Evolutionary conservation across 2,329 filamentous ascomycete species (phyloP).

Genomic region (Epichloe bromicola): DNA sequence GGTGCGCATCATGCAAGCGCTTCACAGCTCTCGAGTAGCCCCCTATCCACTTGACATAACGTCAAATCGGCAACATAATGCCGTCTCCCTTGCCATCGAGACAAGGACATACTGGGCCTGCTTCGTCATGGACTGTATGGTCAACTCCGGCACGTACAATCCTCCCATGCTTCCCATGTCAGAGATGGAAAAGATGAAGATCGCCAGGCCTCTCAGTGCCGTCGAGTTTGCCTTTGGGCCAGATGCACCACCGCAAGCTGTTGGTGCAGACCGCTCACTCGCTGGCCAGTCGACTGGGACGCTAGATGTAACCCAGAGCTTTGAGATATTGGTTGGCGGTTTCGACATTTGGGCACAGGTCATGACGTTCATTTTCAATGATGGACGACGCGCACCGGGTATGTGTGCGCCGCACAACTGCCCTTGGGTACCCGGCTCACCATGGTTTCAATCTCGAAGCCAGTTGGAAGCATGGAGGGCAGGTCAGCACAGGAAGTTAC

Average conservation of each 20-base stretch:
- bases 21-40: slow-evolving; percentile 17
- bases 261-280: slow-evolving; percentile 2
- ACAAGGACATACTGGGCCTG: slow-evolving; percentile 32
- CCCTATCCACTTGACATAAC: slow-evolving; percentile 16
- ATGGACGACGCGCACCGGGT: slow-evolving; percentile 26
- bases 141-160: slow-evolving; percentile 28
- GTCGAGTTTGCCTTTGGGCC: slow-evolving; percentile 27
- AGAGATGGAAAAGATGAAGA: slow-evolving; percentile 21
- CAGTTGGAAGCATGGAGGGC: slow-evolving; percentile 23
- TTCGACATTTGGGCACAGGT: slow-evolving; percentile 31
- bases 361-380: slow-evolving; percentile 28
- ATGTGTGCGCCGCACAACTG: slow-evolving; percentile 26
- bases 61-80: slow-evolving; percentile 9
- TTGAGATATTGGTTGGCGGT: slow-evolving; percentile 25
- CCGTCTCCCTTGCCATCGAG: slow-evolving; percentile 18
- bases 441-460: slow-evolving; percentile 19
- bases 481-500: slow-evolving; percentile 21
- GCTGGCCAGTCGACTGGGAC: slow-evolving; percentile 6
- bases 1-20: slow-evolving; percentile 25
- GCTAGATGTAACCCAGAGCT: slow-evolving; percentile 16
- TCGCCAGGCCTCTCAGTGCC: slow-evolving; percentile 18
- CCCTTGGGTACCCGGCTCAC: slow-evolving; percentile 24
- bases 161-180: slow-evolving; percentile 23
- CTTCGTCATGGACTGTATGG: slow-evolving; percentile 31
- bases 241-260: slow-evolving; percentile 7